Base-by-base conservation (phyloP, 2,329 filamentous ascomycete genomes). In the Sclerotinia spermophila region DNA sequence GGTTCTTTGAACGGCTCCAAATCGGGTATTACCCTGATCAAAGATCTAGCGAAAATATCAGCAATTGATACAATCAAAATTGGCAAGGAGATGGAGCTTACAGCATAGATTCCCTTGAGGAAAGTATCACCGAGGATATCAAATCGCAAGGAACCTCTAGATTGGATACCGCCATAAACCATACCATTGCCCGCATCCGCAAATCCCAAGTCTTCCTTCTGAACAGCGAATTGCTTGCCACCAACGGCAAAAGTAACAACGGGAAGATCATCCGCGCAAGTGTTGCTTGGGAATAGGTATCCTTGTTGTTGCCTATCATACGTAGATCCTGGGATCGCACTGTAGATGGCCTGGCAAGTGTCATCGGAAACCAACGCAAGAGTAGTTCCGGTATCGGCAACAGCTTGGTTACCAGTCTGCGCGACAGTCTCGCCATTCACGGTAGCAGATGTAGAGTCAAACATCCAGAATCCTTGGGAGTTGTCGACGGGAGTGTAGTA, bases 381-480 rank as follows among this genome's bases (percentile, higher is more conserved):
- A 0, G 90, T 90, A 42, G 90, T 92, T 69, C 90, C 90, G 0
- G 90, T 93, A 78, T 93, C 91, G 45, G 86, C 87, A 74, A 93
- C 92, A 61, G 90, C 89, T 42, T 82, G 88, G 80, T 92, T 92
- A 62, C 83, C 83, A 4, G 81, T 77, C 15, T 85, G 82, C 1
- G 80, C 64, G 40, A 89, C 79, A 1, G 81, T 82, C 72, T 85
- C 82, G 70, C 86, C 88, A 74, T 87, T 87, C 73, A 93, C 82
- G 0, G 83, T 84, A 33, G 84, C 84, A 0, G 85, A 86, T 11
- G 83, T 80, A 1, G 88, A 91, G 8, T 83, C 77, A 77, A 92
- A 87, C 79, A 85, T 82, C 91, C 90, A 93, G 82, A 91, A 92
- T 33, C 90, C 90, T 69, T 87, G 80, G 1, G 83, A 85, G 71